Base-by-base conservation (phyloP, 2,329 filamentous ascomycete species). In the Sphaerulina vaccinii region DNA sequence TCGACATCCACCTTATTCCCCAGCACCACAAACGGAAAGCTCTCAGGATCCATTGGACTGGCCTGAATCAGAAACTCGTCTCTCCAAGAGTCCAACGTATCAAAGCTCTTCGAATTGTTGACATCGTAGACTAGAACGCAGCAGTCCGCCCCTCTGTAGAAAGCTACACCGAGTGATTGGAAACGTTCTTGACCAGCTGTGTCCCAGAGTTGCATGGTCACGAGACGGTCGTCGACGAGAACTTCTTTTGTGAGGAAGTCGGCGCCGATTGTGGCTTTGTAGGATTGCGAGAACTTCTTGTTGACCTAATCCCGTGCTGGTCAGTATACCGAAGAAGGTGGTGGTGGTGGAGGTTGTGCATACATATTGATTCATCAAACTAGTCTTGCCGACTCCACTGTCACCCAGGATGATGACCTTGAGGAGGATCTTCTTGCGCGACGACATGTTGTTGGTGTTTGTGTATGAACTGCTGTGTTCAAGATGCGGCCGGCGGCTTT, bases 311-410 rank as follows among this genome's bases (percentile, higher is more conserved):
- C n/a, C n/a, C n/a, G n/a, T n/a, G n/a, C n/a, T n/a, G n/a, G n/a
- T n/a, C n/a, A n/a, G n/a, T n/a, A n/a, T n/a, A n/a, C n/a, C n/a
- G n/a, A n/a, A n/a, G n/a, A n/a, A n/a, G n/a, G n/a, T n/a, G n/a
- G n/a, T 24, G 21, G 36, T 46, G 10, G 18, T 4, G 38, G 18
- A 24, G 8, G 13, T 15, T 46, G 45, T 54, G 24, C 88, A 73
- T 84, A 97, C 93, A 88, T 97, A 99, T 97, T 99, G 93, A 78
- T 99, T 99, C 93, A 99, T 99, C 83, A 99, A 85, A 75, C 90
- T 96, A 56, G 93, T 99, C 82, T 99, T 99, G 72, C 93, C 93
- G 58, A 99, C 93, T 76, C 93, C 93, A 74, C 92, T 97, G 74
- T 99, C 93, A 66, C 93, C 93, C 65, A 99, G 86, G 75, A 99